Evolutionary conservation across 108 stramenopile genomes (phyloP).

Genomic region (Mediolabrus comicus): DNA sequence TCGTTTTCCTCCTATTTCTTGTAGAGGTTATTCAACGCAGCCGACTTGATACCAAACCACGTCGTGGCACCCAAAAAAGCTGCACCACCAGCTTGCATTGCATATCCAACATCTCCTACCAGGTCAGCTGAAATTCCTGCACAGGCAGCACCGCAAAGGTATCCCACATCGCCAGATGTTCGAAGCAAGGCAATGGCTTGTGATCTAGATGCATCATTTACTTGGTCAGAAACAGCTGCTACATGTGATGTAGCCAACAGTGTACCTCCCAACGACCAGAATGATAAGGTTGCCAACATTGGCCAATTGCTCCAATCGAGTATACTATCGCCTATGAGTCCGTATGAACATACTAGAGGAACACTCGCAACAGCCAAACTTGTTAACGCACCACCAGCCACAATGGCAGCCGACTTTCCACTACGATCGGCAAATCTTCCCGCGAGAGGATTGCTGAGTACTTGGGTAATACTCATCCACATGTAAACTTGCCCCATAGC

Average conservation of each 20-base stretch:
- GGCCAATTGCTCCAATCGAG: conserved; percentile 29
- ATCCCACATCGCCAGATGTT: conserved; percentile 85
- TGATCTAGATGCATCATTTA: conserved; percentile 62
- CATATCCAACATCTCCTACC: conserved; percentile 59
- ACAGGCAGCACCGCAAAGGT: conserved; percentile 71
- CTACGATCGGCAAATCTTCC: conserved; percentile 64
- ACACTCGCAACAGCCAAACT: conserved; percentile 63
- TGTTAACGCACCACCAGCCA: conserved; percentile 68
- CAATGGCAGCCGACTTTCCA: conserved; percentile 74
- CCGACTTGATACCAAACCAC: conserved; percentile 59
- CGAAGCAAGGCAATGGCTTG: conserved; percentile 82
- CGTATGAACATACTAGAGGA: conserved; percentile 36
- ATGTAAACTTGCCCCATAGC: conserved; percentile 79
- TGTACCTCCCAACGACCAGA: conserved; percentile 74
- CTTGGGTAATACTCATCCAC: conserved; percentile 82
- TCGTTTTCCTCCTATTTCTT: neutral
- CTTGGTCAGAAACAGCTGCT: conserved; percentile 70
- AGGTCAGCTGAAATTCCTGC: conserved; percentile 73
- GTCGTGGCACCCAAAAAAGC: conserved; percentile 65
- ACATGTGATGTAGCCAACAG: conserved; percentile 73
- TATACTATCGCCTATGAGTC: conserved; percentile 4
- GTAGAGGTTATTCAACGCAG: conserved; percentile 3
- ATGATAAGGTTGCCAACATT: conserved; percentile 61
- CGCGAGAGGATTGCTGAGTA: conserved; percentile 70
- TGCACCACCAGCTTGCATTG: conserved; percentile 74